Percentiles rank a stretch among this genome's conserved stretches.
phyloP scores from a whole-genome alignment of 2,329 filamentous ascomycete species.

The Nannizziopsis arthrosporioides region DNA sequence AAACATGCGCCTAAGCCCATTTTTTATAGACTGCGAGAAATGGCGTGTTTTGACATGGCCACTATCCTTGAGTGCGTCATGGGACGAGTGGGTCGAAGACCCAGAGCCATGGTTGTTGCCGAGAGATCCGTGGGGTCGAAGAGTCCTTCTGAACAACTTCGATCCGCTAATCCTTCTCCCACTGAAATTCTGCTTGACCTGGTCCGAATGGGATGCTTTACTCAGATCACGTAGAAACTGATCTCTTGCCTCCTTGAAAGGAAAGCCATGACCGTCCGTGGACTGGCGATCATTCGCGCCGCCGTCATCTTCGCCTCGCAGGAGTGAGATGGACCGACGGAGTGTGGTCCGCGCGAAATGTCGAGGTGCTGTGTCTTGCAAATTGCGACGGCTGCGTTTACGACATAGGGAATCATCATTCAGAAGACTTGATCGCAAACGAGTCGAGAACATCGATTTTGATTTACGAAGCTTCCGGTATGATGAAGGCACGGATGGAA shows the following conservation, averaged over 20 bases:
- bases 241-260: conserved; percentile 25
- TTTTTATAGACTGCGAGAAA: conserved; percentile 34
- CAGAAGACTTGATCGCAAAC: conserved; percentile 22
- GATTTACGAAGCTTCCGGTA: conserved; percentile 37
- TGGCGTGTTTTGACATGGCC: conserved; percentile 24
- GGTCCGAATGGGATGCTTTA: conserved; percentile 14
- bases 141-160: conserved; percentile 28
- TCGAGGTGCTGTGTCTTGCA: conserved; percentile 2
- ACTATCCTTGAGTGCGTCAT: conserved; percentile 17
- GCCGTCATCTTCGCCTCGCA: conserved; percentile 24
- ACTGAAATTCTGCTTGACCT: conserved; percentile 14
- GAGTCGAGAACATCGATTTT: conserved; percentile 38
- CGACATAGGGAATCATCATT: conserved; percentile 6
- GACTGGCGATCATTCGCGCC: conserved; percentile 21
- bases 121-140: conserved; percentile 18
- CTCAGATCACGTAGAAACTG: conserved; percentile 26
- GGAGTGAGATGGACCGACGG: conserved; percentile 35
- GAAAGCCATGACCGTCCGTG: neutral
- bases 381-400: conserved; percentile 4
- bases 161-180: neutral
- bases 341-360: conserved; percentile 20
- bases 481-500: conserved; percentile 35
- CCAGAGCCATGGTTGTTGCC: neutral
- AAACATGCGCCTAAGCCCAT: conserved; percentile 32
- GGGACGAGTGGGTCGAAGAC: neutral